These are phyloP conservation scores for Trichoderma semiorbis DNA, from an alignment of 2,329 filamentous ascomycete genomes.

Conservation along the genomic window DNA sequence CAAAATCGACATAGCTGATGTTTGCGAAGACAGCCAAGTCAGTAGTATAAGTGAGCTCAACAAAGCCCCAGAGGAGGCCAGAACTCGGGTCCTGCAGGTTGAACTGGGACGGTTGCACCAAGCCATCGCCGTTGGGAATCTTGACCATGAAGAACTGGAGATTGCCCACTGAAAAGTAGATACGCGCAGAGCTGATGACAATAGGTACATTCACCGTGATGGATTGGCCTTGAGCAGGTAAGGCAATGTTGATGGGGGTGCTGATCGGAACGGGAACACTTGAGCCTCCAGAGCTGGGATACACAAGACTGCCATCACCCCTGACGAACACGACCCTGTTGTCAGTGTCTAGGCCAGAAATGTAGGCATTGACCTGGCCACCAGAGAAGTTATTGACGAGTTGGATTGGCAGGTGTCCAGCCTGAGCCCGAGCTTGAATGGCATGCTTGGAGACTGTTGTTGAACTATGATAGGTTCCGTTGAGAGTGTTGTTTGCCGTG, in stretches of 20 bases:
- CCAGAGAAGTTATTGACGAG: conserved; percentile 44
- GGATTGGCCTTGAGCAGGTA: conserved; percentile 37
- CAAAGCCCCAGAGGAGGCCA: conserved; percentile 47
- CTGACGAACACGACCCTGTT: conserved; percentile 41
- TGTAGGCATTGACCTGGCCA: conserved; percentile 41
- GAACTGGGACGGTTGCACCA: conserved; percentile 48
- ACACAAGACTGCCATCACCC: conserved; percentile 39
- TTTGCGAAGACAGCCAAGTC: conserved; percentile 43
- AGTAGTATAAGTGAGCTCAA: conserved; percentile 44
- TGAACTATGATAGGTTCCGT: neutral
- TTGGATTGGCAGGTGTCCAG: conserved; percentile 26
- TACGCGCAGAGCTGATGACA: conserved; percentile 40
- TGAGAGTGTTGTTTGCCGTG: neutral
- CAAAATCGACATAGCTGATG: conserved; percentile 51
- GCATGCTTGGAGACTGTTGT: neutral
- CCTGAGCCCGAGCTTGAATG: conserved; percentile 1
- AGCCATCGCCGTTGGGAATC: conserved; percentile 30
- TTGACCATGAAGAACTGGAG: conserved; percentile 43
- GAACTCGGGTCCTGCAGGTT: conserved; percentile 43
- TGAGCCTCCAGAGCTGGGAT: conserved; percentile 39
- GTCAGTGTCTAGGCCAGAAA: conserved; percentile 42
- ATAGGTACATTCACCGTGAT: conserved; percentile 40
- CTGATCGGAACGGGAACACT: conserved; percentile 35
- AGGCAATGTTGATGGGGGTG: conserved; percentile 42
- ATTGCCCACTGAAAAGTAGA: conserved; percentile 44